Base-by-base conservation (phyloP, 768 basidiomycete species). In the Leccinum uliginosum region DNA sequence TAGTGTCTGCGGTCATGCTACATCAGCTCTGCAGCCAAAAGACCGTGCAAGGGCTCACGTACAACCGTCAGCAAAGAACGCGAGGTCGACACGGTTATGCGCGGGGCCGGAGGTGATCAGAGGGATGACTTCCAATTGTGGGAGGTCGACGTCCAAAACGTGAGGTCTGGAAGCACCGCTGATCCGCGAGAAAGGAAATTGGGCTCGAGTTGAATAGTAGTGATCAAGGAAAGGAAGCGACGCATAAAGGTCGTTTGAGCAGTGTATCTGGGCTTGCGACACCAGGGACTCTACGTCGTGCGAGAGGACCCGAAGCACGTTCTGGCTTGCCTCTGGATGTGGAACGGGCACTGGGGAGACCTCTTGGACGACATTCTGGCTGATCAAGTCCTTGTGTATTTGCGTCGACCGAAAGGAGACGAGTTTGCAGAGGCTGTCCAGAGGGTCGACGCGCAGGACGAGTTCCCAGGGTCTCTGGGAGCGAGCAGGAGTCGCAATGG, bases 11-110 rank as follows among this genome's bases (percentile, higher is more conserved):
- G 17, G 15, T 24, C 24, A 24, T 17, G 21, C 19, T 12, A 17
- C 5, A 53, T 65, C 50, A 60, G 27, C 2, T n/a, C 43, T n/a
- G 12, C 47, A 29, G 17, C 32, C 6, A 44, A 30, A 40, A 43
- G 11, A 17, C 35, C 6, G 27, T 26, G 11, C 35, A 47, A 1
- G 17, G n/a, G 30, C 26, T 29, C 26, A 76, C 87, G 58, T 68
- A 89, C 89, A 91, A 32, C 89, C 89, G 59, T 91, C 88, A 0
- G 82, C 79, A 68, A 91, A 89, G 72, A 91, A 91, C 11, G 88
- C 82, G 9, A 91, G 72, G 71, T 89, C 83, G 24, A 89, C 80
- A 17, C 89, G 81, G 65, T 91, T 91, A 35, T 67, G 66, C 11
- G 83, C 77, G 8, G 81, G 75, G 0, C 89, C 89, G 30, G 87